Conservation (phyloP, 2,329 filamentous ascomycete genomes). For the Beauveria sp. region DNA sequence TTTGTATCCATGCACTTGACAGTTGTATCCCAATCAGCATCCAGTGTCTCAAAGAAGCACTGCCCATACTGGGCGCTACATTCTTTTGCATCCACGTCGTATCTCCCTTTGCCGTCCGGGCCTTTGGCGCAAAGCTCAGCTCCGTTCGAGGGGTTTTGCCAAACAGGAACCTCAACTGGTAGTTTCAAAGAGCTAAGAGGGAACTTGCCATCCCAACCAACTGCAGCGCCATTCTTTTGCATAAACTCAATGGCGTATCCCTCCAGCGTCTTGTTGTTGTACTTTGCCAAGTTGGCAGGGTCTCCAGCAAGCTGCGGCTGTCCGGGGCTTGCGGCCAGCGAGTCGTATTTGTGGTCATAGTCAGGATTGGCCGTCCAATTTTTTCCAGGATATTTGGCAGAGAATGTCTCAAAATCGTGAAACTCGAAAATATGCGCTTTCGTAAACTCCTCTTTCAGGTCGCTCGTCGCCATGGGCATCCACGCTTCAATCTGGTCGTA, state of each 20-base stretch:
- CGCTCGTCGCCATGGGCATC: not conserved
- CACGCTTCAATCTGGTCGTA: constrained; percentile 1
- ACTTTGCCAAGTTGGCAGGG: not conserved
- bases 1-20: too few species aligned
- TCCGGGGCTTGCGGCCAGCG: not conserved
- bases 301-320: not conserved
- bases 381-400: not conserved
- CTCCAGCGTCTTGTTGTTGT: not conserved
- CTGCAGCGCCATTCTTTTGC: not conserved
- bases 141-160: too few species aligned
- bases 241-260: not conserved
- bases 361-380: not conserved
- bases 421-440: not conserved
- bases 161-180: not conserved
- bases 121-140: too few species aligned
- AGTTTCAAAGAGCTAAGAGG: not conserved
- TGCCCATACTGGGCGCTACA: too few species aligned
- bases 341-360: not conserved
- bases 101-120: too few species aligned
- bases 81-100: too few species aligned
- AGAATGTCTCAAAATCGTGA: not conserved
- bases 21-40: too few species aligned
- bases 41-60: too few species aligned
- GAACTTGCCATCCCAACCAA: not conserved
- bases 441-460: not conserved